phyloP scores from a whole-genome alignment of 78 protist genomes.

The Anaeramoeba ignava region DNA sequence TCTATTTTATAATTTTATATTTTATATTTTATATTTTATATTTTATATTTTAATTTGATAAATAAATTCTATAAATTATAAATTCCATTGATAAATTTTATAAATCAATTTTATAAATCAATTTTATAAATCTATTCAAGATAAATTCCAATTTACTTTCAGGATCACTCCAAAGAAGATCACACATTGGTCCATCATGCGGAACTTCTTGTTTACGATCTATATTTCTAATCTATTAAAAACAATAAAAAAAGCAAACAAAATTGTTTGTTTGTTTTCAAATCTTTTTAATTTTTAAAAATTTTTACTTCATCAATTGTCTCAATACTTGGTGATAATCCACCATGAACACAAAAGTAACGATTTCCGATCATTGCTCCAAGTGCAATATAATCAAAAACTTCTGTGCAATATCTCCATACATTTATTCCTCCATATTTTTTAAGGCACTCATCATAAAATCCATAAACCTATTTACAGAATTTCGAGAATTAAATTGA shows the following conservation, averaged over 20 bases:
- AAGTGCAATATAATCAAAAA: constrained; percentile 92
- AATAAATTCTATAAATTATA: not conserved
- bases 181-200: constrained; percentile 99
- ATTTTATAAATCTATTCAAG: not conserved
- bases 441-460: constrained; percentile 97
- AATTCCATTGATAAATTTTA: not conserved
- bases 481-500: not conserved
- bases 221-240: constrained; percentile 73
- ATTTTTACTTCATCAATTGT: constrained; percentile 67
- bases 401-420: constrained; percentile 94
- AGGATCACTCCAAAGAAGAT: constrained; percentile 98
- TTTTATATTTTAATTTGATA: not conserved
- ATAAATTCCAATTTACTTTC: constrained; percentile 35
- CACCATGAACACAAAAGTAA: constrained; percentile 92
- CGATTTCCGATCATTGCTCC: constrained; percentile 79
- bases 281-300: not conserved
- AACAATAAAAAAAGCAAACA: not conserved
- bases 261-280: not conserved
- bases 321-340: constrained; percentile 86
- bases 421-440: constrained; percentile 93
- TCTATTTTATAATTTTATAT: not conserved
- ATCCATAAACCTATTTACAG: constrained; percentile 80
- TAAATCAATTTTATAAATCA: not conserved
- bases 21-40: not conserved
- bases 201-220: constrained; percentile 96